phyloP scores from a whole-genome alignment of 2,329 filamentous ascomycete genomes.

The Helotiales sp. region DNA sequence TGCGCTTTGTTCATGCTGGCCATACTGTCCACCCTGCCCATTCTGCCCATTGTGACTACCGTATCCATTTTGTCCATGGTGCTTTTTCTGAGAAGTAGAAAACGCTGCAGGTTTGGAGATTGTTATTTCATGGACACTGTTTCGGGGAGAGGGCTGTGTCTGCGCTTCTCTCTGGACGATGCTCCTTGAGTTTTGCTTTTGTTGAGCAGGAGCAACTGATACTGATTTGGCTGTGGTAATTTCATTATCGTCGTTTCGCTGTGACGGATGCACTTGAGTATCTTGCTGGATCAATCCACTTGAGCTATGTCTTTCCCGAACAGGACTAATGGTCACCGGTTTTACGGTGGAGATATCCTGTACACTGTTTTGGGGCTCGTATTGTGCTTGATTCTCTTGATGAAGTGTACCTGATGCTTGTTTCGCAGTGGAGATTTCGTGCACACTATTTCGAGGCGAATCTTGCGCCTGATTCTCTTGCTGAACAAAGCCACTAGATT shows the following conservation, averaged over 20 bases:
- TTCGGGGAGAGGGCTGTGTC: neutral
- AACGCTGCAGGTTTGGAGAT: neutral
- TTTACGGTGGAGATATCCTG: slow-evolving; percentile 1
- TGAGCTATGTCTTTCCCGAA: neutral
- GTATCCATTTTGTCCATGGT: neutral
- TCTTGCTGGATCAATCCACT: neutral
- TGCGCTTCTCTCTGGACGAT: neutral
- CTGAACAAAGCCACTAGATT: slow-evolving; percentile 12
- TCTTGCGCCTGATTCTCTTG: slow-evolving; percentile 6
- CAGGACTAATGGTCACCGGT: too few species aligned
- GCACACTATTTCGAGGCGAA: slow-evolving; percentile 1
- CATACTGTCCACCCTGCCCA: neutral
- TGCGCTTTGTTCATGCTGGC: neutral
- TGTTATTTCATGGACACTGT: slow-evolving; percentile 9
- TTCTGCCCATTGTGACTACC: neutral
- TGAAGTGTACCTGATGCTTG: neutral
- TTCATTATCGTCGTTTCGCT: slow-evolving; percentile 1
- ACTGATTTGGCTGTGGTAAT: neutral
- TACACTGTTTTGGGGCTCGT: neutral
- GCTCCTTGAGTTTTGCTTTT: neutral
- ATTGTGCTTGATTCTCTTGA: slow-evolving; percentile 1
- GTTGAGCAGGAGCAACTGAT: neutral
- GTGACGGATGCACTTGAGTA: neutral
- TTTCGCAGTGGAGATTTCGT: neutral
- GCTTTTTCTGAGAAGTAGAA: neutral